Percentiles rank a stretch among this genome's conserved stretches.
Evolutionary conservation across 768 basidiomycete species (phyloP).

Genomic region (Hygrophorus pudorinus): DNA sequence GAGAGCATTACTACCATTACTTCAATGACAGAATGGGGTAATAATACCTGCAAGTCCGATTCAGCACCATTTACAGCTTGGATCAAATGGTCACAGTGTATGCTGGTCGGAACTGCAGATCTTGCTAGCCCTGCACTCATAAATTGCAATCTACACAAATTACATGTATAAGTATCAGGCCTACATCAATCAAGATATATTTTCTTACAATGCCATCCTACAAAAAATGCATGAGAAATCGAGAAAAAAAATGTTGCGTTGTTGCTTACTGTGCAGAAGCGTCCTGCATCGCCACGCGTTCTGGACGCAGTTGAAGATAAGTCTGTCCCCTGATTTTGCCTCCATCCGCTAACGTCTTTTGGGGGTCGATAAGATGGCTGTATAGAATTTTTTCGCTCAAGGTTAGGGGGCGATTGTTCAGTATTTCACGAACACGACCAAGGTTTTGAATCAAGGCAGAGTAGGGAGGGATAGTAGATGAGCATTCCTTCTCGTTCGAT

Average conservation of each 20-base stretch:
- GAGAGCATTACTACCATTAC: neutral
- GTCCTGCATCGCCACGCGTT: conserved; percentile 97
- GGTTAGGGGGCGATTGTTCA: conserved; percentile 68
- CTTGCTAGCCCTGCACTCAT: conserved; percentile 88
- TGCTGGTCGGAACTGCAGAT: conserved; percentile 82
- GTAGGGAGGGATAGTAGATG: conserved; percentile 82
- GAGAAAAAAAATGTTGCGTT: neutral
- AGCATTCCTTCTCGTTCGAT: conserved; percentile 31
- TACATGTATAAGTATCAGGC: neutral
- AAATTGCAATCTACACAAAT: conserved; percentile 69
- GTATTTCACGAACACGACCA: conserved; percentile 51
- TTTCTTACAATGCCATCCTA: conserved; percentile 75
- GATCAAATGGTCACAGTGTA: conserved; percentile 98
- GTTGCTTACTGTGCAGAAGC: conserved; percentile 73
- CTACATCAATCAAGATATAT: conserved; percentile 3
- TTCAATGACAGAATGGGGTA: neutral
- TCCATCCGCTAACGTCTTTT: conserved; percentile 52
- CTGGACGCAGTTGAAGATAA: conserved; percentile 84
- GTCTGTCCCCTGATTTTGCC: conserved; percentile 73
- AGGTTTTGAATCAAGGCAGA: conserved; percentile 59
- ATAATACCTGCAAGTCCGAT: conserved; percentile 70
- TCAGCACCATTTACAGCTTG: conserved; percentile 87
- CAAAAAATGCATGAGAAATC: neutral
- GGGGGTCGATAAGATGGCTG: conserved; percentile 78
- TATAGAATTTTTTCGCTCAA: conserved; percentile 98